These are phyloP conservation scores for Ceratonia siliqua DNA, from an alignment of 306 rosid species.

Conservation along the genomic window DNA sequence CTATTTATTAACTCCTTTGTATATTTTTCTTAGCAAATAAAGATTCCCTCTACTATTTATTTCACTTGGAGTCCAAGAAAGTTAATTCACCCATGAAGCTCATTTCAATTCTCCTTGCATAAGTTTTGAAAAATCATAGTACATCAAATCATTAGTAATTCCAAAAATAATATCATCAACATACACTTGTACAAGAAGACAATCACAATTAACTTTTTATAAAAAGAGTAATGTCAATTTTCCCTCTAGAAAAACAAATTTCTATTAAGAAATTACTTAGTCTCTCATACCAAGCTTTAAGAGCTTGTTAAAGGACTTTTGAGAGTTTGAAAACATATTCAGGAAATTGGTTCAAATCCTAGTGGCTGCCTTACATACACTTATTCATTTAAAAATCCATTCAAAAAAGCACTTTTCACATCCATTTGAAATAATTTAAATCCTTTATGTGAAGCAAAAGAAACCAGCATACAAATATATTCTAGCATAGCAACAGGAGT, in stretches of 20 bases:
- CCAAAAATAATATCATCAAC: no score
- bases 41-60: background rate
- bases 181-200: no score
- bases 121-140: background rate
- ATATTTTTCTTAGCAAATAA: background rate
- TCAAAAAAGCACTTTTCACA: no score
- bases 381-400: no score
- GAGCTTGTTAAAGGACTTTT: background rate
- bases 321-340: background rate
- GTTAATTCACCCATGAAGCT: background rate
- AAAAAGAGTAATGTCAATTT: no score
- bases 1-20: background rate
- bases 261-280: no score
- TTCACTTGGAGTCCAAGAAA: background rate
- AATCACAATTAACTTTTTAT: no score
- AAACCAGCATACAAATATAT: no score
- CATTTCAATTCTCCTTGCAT: background rate
- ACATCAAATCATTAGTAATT: background rate
- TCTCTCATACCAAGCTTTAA: background rate
- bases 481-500: no score
- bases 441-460: background rate
- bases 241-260: no score
- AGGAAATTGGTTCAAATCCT: background rate
- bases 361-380: no score
- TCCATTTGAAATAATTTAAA: no score